These are phyloP conservation scores for Amanita pseudoporphyria DNA, from an alignment of 768 basidiomycete species.

Conservation along the genomic window DNA sequence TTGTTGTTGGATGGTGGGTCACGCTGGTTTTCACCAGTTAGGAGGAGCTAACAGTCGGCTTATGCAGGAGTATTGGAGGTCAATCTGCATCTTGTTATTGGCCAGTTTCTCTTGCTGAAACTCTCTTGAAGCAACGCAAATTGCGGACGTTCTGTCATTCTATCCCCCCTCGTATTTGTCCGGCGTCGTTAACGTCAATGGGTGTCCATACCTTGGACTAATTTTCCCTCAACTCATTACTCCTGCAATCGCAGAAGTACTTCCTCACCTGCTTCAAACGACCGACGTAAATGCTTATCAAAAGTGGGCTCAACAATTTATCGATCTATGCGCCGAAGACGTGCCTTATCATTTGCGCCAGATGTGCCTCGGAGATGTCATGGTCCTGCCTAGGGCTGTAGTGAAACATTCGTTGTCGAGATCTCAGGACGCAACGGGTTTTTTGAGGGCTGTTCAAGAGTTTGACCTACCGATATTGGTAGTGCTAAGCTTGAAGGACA, in stretches of 20 bases:
- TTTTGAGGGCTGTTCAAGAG: constrained; percentile 4
- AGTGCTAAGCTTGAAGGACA: constrained; percentile 19
- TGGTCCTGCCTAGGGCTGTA: background rate
- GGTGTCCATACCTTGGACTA: background rate
- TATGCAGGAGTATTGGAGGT: too few relatives aligned
- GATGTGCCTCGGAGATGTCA: background rate
- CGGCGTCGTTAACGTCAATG: background rate
- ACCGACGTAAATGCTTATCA: background rate
- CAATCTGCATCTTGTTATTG: too few relatives aligned
- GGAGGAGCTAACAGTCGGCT: too few relatives aligned
- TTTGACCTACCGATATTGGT: constrained; percentile 17
- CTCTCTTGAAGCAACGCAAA: background rate
- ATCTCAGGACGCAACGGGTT: background rate
- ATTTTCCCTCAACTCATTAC: background rate
- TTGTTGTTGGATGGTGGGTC: constrained; percentile 28
- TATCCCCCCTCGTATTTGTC: background rate
- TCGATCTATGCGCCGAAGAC: background rate
- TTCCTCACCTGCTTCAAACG: background rate
- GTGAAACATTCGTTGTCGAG: background rate
- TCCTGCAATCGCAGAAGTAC: background rate
- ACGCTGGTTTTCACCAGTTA: too few relatives aligned
- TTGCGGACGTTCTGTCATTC: background rate
- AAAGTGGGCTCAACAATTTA: background rate
- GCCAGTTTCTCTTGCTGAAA: too few relatives aligned
- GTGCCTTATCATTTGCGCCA: background rate